Percentiles rank a stretch among this genome's conserved stretches.
phyloP scores from a whole-genome alignment of 305 asterid species.

The Fraxinus nigra region DNA sequence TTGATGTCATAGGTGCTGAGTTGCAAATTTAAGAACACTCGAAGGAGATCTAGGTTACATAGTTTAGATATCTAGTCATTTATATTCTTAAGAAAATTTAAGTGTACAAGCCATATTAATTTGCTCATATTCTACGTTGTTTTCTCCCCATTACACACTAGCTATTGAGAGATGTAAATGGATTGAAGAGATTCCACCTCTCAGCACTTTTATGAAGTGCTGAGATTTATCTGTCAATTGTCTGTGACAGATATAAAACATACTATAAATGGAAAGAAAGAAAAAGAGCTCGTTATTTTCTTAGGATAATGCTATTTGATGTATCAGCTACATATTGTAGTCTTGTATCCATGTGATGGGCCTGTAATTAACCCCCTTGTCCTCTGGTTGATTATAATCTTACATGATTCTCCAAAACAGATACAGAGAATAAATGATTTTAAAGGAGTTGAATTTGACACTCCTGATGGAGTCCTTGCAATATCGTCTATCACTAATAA shows the following conservation, averaged over 20 bases:
- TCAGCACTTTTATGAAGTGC: background rate
- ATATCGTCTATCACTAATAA: background rate
- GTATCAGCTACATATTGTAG: background rate
- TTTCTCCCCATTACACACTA: background rate
- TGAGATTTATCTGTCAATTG: background rate
- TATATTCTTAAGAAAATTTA: background rate
- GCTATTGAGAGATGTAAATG: background rate
- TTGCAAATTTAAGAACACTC: background rate
- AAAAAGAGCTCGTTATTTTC: background rate
- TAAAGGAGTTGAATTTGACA: background rate
- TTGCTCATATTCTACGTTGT: background rate
- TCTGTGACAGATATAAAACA: background rate
- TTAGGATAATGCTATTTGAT: background rate
- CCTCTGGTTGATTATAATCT: background rate
- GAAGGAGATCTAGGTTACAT: background rate
- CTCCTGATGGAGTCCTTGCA: conserved; percentile 6
- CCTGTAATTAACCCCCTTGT: background rate
- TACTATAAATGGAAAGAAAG: background rate
- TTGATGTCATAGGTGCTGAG: background rate
- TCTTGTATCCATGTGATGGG: background rate
- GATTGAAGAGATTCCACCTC: background rate
- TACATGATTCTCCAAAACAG: background rate
- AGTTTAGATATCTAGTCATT: background rate
- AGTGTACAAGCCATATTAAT: background rate
- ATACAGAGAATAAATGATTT: too few relatives aligned